Evolutionary conservation across 2,329 filamentous ascomycete species (phyloP), one percentile per base, ranked within the genome.

Genomic region (Ophiosphaerella herpotricha): DNA sequence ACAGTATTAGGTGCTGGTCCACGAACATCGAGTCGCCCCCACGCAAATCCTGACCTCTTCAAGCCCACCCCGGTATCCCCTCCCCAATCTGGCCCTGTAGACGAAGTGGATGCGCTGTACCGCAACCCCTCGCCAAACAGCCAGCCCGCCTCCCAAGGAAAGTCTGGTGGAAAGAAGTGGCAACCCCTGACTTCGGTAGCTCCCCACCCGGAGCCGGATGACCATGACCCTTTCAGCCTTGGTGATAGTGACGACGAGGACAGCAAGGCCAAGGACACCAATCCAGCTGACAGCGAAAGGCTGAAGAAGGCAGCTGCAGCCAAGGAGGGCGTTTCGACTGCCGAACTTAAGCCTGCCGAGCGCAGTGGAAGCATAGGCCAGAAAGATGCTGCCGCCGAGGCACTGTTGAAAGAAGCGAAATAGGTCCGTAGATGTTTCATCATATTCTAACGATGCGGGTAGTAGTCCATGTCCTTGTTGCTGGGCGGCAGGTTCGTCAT

Each of bases 191-290:
- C 92, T 11, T 82, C 87, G 0, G 85, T 97, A 12, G 90, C 95
- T 57, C 91, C 92, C 1, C 87, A 84, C 56, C 92, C 93, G 12
- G 88, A 96, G 54, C 82, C 83, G 14, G 91, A 76, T 18, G 78
- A 97, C 61, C 93, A 96, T 64, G 94, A 99, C 68, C 94, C 94
- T 0, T 99, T 99, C 76, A 97, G 91, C 66, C 82, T 99, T 12
- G 94, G 94, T 5, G 93, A 97, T 63, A 96, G 91, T 66, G 93
- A 97, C 61, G 94, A 99, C 74, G 88, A 88, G 61, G 90, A 92
- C 45, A 74, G 78, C 13, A 94, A 91, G 75, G 81, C 82, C 40
- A 86, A 86, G 70, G 84, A 86, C 49, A 65, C 78, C 40, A 78
- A 79, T 47, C 73, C 80, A 44, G 80, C 86, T 51, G 80, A 80